Base-by-base conservation (phyloP, 768 basidiomycete genomes). In the Trametes elegans region DNA sequence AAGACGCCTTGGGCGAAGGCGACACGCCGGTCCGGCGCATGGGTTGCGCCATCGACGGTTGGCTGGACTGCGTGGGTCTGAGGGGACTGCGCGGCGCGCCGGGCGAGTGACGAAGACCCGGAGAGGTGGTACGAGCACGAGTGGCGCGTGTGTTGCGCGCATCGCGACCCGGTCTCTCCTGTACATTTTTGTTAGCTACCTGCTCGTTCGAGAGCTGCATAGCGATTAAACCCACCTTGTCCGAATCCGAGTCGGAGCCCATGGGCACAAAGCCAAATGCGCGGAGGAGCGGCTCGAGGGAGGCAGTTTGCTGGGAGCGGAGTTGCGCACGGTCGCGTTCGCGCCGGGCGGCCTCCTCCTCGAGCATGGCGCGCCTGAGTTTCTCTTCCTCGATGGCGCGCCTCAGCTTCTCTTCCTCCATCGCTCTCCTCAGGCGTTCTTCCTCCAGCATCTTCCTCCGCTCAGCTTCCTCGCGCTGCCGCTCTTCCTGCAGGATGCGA, bases 371-470 rank as follows among this genome's bases (percentile, higher is more conserved):
- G 26, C 57, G 57, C 18, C 57, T 39, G n/a, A 58, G 39, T 19
- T 26, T 48, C 40, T 58, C 57, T 39, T 58, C 57, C 18, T 58
- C 57, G 32, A 44, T 36, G 5, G 57, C 57, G 34, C 57, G 50
- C 39, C 57, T 23, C 14, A 55, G 24, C 34, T 49, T 44, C 52
- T 62, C 58, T 34, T 59, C 53, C 42, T 58, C 57, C 1, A 53
- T 23, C 0, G 54, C 51, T 18, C 44, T 29, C 19, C 54, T 38
- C 36, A 49, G 10, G 23, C 54, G 38, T 49, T 62, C 53, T 47
- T 65, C 61, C 47, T 65, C 64, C 28, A 59, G 14, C 26, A 59
- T 35, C 57, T 44, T 49, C 18, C 53, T 52, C 11, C 52, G 52
- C 41, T 49, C 47, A 11, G 47, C 57, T n/a, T 59, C 57, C 19